Percentiles rank a stretch among this genome's conserved stretches.
Conservation (phyloP, 176 grass and related monocot species). For the Chrysopogon serrulatus region DNA sequence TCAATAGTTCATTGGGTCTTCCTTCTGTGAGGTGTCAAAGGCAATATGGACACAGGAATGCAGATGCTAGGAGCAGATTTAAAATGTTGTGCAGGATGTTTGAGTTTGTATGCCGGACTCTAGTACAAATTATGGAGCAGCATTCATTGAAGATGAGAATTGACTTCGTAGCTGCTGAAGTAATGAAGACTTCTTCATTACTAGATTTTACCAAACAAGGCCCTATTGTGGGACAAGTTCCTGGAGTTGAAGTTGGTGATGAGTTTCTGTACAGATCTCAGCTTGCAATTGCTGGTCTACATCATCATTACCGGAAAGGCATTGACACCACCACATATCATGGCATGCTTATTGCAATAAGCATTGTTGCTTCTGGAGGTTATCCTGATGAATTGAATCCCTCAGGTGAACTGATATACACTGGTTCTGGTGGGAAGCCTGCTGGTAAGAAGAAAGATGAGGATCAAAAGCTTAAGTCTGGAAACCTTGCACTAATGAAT, state of each 20-base stretch:
- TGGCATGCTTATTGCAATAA: slow-evolving; percentile 45
- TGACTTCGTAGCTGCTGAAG: slow-evolving; percentile 43
- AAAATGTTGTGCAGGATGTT: slow-evolving; percentile 42
- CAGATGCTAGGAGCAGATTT: slow-evolving; percentile 36
- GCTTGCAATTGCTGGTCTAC: slow-evolving; percentile 65
- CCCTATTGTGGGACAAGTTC: slow-evolving; percentile 51
- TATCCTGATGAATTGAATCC: slow-evolving; percentile 59
- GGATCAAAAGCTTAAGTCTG: slow-evolving; percentile 66
- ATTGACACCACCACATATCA: slow-evolving; percentile 48
- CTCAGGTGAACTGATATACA: slow-evolving; percentile 82
- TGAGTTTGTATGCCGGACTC: slow-evolving; percentile 42
- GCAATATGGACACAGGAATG: not conserved
- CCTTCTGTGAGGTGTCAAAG: slow-evolving; percentile 11
- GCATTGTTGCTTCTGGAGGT: slow-evolving; percentile 72
- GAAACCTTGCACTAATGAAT: slow-evolving; percentile 70
- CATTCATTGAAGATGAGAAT: slow-evolving; percentile 18
- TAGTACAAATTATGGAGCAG: slow-evolving; percentile 39
- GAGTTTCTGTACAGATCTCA: slow-evolving; percentile 74
- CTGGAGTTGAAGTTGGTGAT: slow-evolving; percentile 86
- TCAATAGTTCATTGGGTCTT: slow-evolving; percentile 10
- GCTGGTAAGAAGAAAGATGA: slow-evolving; percentile 39
- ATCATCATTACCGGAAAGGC: slow-evolving; percentile 47
- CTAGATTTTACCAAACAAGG: slow-evolving; percentile 32
- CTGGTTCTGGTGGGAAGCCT: slow-evolving; percentile 69
- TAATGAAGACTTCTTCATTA: slow-evolving; percentile 33